Evolutionary conservation across 139 green algal genomes (phyloP).

Genomic region (Coelastrella sp.): DNA sequence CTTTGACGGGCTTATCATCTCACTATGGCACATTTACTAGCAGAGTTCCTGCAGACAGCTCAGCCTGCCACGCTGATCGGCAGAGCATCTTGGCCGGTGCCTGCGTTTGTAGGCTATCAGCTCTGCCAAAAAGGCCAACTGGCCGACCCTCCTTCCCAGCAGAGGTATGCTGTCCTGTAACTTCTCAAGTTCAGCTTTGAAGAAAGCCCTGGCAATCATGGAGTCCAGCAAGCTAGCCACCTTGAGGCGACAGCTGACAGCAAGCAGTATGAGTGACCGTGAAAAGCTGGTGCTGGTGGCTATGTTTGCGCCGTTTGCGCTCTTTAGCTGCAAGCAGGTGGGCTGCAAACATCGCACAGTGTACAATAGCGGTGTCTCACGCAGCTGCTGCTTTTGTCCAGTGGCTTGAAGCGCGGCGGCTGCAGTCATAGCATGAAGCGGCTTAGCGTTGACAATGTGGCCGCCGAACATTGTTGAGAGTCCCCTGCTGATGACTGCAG

Average conservation of each 20-base stretch:
- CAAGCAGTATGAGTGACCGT: constrained; percentile 56
- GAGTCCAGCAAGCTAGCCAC: constrained; percentile 40
- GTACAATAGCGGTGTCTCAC: not conserved
- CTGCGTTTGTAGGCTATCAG: not conserved
- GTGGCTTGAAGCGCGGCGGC: no score
- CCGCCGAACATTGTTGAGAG: not conserved
- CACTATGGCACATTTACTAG: not conserved
- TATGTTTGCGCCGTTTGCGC: constrained; percentile 68
- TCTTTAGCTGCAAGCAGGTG: constrained; percentile 62
- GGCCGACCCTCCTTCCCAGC: constrained; percentile 51
- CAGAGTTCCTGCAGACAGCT: no score
- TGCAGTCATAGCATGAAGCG: no score
- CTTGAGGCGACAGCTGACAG: constrained; percentile 59
- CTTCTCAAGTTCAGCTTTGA: constrained; percentile 21
- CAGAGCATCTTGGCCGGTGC: not conserved
- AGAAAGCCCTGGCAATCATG: not conserved
- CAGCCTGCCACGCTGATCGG: not conserved
- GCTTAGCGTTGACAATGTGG: no score
- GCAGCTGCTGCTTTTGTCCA: no score
- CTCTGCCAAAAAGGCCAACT: constrained; percentile 39
- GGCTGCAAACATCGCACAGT: not conserved
- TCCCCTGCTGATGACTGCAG: constrained; percentile 42
- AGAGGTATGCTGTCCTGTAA: constrained; percentile 52
- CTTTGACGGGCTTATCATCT: not conserved
- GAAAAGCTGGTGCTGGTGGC: constrained; percentile 72